Base-by-base conservation (phyloP, 1,284 basidiomycete genomes). In the Trametes polyzona region DNA sequence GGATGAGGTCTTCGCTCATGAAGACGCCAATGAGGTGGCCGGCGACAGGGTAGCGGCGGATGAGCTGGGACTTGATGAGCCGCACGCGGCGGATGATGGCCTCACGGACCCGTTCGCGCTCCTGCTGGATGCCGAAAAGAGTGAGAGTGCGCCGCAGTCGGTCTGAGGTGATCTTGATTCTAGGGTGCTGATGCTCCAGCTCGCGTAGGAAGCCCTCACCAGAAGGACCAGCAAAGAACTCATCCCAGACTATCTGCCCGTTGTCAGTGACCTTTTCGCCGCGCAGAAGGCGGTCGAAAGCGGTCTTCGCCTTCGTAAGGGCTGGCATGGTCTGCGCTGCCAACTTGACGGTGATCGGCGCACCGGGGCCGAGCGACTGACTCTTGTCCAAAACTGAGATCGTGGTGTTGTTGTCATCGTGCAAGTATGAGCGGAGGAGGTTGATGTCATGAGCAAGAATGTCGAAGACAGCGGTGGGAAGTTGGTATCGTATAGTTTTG, bases 191-290 rank as follows among this genome's bases (percentile, higher is more conserved):
- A 1, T 52, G 57, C 55, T 82, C 73, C 16, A 88, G 55, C 1
- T 73, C 66, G 0, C 73, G 61, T 27, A 90, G 54, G 65, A 79
- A 89, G 0, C 23, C 33, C 0, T 49, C 44, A 0, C 88, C 87
- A 3, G 68, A 67, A 0, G 62, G 53, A 5, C 74, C 61, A 17
- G 66, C 65, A 57, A 90, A 85, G 68, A 82, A 89, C 2, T 75
- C 72, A 58, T 90, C 84, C 88, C 88, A 91, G 1, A 81, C 72
- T 4, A 76, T 71, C 40, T 78, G 78, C 14, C 77, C 80, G 37
- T 82, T 75, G 19, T 79, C 65, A 17, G 70, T 74, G 29, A 89
- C 69, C 2, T 78, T 72, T 61, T 90, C 84, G 0, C 89, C 88
- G 1, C 75, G 78, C 0, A 86, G 67, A 12, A 86, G 72, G n/a